Base-by-base conservation (phyloP, 2,329 filamentous ascomycete genomes). In the Botrytis hyacinthi region DNA sequence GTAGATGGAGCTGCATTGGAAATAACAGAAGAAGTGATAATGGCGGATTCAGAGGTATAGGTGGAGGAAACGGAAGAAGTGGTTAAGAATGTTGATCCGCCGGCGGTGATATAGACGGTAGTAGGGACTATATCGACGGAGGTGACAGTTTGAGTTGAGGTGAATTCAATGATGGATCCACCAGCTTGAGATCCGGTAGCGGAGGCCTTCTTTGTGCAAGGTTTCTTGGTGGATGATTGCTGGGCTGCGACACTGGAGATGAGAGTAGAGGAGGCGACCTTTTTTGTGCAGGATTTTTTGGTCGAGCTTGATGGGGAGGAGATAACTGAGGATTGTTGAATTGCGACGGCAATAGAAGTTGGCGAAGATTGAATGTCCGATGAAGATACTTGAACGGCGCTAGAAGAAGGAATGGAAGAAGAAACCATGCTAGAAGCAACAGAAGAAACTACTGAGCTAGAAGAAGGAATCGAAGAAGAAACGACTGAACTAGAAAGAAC, bases 211-310 rank as follows among this genome's bases (percentile, higher is more conserved):
- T 71, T 71, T 18, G 69, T 71, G 57, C 69, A 71, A 20, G 69
- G 16, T n/a, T n/a, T n/a, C n/a, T n/a, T n/a, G 18, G 18, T 20
- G 40, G 40, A 42, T 42, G 40, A 42, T 16, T 42, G 40, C 26
- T 65, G 62, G 5, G 40, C 18, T 32, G n/a, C 40, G 40, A 42
- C 40, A 16, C 40, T 42, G 12, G 40, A 42, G 14, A 48, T 20
- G 29, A n/a, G 22, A 18, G 29, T n/a, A 18, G 20, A 14, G 1
- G 63, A 51, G 1, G 65, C 29, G 22, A 16, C 26, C 7, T 62
- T 46, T n/a, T 71, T 71, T 10, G 69, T 71, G 57, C 69, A 71
- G n/a, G 69, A 22, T 29, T 70, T 70, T 26, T 70, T 70, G 44
- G 20, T 26, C 8, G 46, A 48, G 46, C 46, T 48, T 48, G 46